Percentiles rank a stretch among this genome's conserved stretches.
phyloP scores from a whole-genome alignment of 2,329 filamentous ascomycete genomes.

The Ophiostoma ulmi region DNA sequence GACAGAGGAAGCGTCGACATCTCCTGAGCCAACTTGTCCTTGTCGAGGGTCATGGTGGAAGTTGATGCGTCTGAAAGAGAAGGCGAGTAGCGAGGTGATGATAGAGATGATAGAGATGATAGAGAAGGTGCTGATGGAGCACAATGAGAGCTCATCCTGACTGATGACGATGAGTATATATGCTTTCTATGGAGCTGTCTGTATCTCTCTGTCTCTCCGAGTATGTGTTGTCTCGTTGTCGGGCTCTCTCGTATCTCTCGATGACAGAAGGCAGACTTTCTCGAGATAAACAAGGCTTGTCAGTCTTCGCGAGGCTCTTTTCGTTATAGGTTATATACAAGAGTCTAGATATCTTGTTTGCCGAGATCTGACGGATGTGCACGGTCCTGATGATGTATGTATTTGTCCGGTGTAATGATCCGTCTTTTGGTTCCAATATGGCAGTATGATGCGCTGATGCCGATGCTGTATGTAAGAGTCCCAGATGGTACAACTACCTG shows the following conservation, averaged over 20 bases:
- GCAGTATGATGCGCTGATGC: not conserved
- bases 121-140: not conserved
- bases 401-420: not conserved
- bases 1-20: constrained; percentile 25
- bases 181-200: too few species aligned
- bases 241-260: not conserved
- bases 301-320: not conserved
- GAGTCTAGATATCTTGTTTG: not conserved
- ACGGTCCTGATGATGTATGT: not conserved
- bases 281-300: not conserved
- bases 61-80: not conserved
- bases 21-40: constrained; percentile 25
- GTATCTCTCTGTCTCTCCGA: too few species aligned
- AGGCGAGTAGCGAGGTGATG: not conserved
- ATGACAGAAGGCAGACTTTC: not conserved
- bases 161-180: too few species aligned
- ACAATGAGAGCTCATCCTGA: not conserved
- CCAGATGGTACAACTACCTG: too few species aligned
- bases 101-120: not conserved
- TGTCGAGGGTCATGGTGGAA: constrained; percentile 26
- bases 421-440: not conserved
- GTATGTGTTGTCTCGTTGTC: too few species aligned
- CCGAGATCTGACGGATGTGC: not conserved
- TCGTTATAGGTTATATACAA: not conserved
- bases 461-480: not conserved